Conservation (phyloP, 192 early-diverging fungal genomes). For the Coemansia sp. region DNA sequence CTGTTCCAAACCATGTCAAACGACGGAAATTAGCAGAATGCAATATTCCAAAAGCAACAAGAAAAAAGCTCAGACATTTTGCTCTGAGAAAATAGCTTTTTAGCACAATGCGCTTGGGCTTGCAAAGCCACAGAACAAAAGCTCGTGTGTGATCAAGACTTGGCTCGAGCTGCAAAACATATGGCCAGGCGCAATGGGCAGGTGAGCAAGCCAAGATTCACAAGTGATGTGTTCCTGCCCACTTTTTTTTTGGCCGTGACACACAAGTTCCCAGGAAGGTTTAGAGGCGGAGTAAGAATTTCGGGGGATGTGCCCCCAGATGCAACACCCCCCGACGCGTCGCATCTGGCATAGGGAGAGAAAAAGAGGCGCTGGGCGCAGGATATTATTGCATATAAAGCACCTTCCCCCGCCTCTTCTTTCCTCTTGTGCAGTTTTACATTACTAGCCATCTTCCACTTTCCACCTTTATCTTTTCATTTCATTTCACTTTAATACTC, state of each 20-base stretch:
- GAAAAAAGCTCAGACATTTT: slow-evolving; percentile 1
- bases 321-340: neutral
- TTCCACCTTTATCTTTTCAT: neutral
- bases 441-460: neutral
- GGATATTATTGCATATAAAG: slow-evolving; percentile 7
- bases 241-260: no score
- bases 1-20: neutral
- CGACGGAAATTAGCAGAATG: slow-evolving; percentile 2
- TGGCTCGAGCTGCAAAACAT: no score
- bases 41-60: neutral
- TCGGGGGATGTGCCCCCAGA: no score
- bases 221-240: no score
- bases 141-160: no score
- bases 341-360: neutral
- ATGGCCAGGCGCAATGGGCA: no score
- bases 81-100: neutral
- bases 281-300: no score
- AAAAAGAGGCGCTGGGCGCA: slow-evolving; percentile 18
- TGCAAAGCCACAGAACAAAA: neutral
- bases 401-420: neutral
- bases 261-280: no score
- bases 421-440: slow-evolving; percentile 4
- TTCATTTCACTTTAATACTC: neutral
- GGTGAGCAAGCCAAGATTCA: no score
- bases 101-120: neutral